Base-by-base conservation (phyloP, 352 stramenopile genomes). In the Phytophthora pinifolia region DNA sequence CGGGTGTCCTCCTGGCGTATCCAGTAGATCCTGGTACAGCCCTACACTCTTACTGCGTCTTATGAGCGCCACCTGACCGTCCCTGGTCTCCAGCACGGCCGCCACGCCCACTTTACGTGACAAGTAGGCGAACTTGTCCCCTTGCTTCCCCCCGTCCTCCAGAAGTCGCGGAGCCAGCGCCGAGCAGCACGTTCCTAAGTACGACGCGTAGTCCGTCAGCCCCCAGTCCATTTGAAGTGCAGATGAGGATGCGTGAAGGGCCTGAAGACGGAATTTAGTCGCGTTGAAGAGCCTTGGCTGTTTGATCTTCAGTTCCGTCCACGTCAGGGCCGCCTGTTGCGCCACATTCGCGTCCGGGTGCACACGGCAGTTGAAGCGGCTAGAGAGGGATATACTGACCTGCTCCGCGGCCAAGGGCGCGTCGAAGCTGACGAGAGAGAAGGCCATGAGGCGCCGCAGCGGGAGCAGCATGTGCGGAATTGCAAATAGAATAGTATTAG, bases 81-180 rank as follows among this genome's bases (percentile, higher is more conserved):
- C 82, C 0, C 32, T 36, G 1, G 82, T 92, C 70, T 90, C 78
- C 12, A 94, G 54, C 10, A 79, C 66, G 1, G 70, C 84, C 0
- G 84, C 83, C 39, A 94, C 82, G 27, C 84, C 84, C 32, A 94
- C 70, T 71, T 94, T 94, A 25, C 79, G 63, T 9, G 84, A 94
- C 10, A 92, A 33, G 53, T 82, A 91, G 42, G 74, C 72, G 35
- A 76, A 76, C n/a, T 18, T 33, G 42, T 88, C 54, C 27, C 25
- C 49, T 0, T 61, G 31, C n/a, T 60, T 39, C 18, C 14, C 25
- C 4, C 68, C 68, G 32, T 86, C 81, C 9, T 15, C 15, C 8
- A 78, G 54, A 35, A 92, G 59, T 35, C 53, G 55, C 12, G 43
- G 39, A 5, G 72, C 62, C 9, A 72, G 59, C 3, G 68, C 47